Base-by-base conservation (phyloP, 2,329 filamentous ascomycete species). In the Chalaropsis thielavioides region DNA sequence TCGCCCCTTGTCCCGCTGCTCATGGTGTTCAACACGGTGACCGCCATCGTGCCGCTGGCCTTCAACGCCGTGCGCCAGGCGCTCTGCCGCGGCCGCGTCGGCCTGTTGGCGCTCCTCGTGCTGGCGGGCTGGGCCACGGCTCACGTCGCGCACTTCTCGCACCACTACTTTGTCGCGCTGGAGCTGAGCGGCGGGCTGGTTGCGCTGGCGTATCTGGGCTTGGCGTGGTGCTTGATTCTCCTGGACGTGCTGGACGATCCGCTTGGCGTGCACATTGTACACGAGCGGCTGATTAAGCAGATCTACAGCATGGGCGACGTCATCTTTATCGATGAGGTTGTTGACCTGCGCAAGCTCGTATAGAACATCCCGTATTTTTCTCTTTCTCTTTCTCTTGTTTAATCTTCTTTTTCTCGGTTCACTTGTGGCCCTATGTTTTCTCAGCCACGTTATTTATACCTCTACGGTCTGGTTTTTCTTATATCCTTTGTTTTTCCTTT, bases 111-210 rank as follows among this genome's bases (percentile, higher is more conserved):
- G 35, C 43, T 70, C 44, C 43, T 69, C 17, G 61, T 54, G 38
- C 4, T 69, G 10, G 58, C 68, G 1, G 60, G 66, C 64, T 68
- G 58, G 8, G 64, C 41, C 1, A 72, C 71, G 62, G 69, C 60
- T 41, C 68, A 70, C 19, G 27, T 76, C 31, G 69, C 76, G 15
- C 58, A 43, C 35, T 35, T 58, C 6, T 44, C 51, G 38, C 74
- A 75, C 51, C 71, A 69, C 44, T 74, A 77, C 63, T 77, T 74
- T 66, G 70, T 78, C 5, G 70, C 72, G 56, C 68, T 76, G 22
- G 73, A 77, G 71, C 69, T 75, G 67, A 73, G 72, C 66, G 75
- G 74, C 4, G 66, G 76, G 67, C 51, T 71, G 60, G 66, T 72
- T 7, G 71, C 70, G 46, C 66, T 68, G 64, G 62, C 40, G 10